These are phyloP conservation scores for Solanum sejunctum DNA, from an alignment of 257 asterid genomes.

Conservation along the genomic window DNA sequence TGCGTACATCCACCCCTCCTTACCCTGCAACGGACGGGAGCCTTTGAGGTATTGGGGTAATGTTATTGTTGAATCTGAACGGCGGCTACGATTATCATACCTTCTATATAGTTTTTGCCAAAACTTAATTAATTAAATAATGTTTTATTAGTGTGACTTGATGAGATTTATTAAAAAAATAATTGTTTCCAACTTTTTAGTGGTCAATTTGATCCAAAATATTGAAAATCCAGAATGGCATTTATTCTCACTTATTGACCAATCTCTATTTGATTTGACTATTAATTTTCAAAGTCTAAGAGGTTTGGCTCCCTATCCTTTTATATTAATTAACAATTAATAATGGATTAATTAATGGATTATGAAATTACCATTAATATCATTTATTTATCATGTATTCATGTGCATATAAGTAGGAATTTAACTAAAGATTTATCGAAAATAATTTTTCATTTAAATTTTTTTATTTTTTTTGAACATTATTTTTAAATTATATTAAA, in stretches of 20 bases:
- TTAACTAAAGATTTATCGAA: neutral
- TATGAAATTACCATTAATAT: neutral
- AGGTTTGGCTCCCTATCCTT: neutral
- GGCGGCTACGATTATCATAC: neutral
- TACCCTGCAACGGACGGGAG: too few species aligned
- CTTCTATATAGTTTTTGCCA: neutral
- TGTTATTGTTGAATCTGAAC: neutral
- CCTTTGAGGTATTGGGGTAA: too few species aligned
- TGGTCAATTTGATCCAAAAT: neutral
- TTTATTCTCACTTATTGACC: neutral
- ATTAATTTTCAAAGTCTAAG: neutral
- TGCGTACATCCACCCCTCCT: too few species aligned
- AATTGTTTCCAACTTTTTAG: neutral
- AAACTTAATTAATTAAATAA: neutral
- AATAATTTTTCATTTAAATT: neutral
- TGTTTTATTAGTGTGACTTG: neutral
- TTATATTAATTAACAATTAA: neutral
- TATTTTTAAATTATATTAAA: neutral
- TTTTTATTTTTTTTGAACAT: too few species aligned
- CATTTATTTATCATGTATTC: neutral
- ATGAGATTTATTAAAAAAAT: neutral
- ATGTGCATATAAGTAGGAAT: neutral
- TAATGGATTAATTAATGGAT: neutral
- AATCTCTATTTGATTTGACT: neutral
- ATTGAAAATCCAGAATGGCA: neutral